These are phyloP conservation scores for Schrenkiella parvula DNA, from an alignment of 345 rosid genomes.

Conservation along the genomic window DNA sequence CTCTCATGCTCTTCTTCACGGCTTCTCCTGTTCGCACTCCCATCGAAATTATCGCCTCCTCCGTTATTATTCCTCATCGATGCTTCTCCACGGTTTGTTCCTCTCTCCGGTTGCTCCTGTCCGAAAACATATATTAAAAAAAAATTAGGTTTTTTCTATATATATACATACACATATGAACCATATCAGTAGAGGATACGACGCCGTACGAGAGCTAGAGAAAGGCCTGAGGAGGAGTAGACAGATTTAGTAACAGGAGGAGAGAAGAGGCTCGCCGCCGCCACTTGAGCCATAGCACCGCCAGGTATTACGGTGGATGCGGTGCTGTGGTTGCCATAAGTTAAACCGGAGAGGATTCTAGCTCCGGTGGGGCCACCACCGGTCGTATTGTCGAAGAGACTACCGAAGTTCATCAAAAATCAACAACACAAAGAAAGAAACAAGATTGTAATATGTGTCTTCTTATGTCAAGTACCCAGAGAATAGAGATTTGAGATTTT, in stretches of 20 bases:
- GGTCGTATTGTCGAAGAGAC: conserved; percentile 28
- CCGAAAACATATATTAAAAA: not conserved
- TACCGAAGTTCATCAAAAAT: conserved; percentile 41
- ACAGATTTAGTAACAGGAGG: conserved; percentile 36
- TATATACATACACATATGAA: not conserved
- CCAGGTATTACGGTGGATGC: conserved; percentile 29
- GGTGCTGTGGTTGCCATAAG: conserved; percentile 24
- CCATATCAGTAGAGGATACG: not conserved
- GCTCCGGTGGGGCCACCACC: conserved; percentile 30
- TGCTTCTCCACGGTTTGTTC: conserved; percentile 34
- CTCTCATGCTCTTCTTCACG: conserved; percentile 66
- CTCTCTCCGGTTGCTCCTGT: conserved; percentile 44
- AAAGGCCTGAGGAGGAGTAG: conserved; percentile 38
- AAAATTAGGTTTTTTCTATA: not conserved
- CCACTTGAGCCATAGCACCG: conserved; percentile 38
- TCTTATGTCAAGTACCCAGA: not conserved
- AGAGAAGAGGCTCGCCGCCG: conserved; percentile 28
- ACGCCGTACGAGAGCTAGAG: conserved; percentile 40
- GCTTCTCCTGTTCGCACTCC: conserved; percentile 41
- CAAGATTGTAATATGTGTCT: not conserved
- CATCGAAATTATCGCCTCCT: conserved; percentile 40
- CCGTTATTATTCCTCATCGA: conserved; percentile 27
- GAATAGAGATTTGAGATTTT: not conserved
- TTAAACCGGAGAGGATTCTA: conserved; percentile 34
- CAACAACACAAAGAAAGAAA: not conserved